Percentiles rank a stretch among this genome's conserved stretches.
Evolutionary conservation across 2,329 filamentous ascomycete species (phyloP).

Genomic region (Rhynchosporium graminicola): DNA sequence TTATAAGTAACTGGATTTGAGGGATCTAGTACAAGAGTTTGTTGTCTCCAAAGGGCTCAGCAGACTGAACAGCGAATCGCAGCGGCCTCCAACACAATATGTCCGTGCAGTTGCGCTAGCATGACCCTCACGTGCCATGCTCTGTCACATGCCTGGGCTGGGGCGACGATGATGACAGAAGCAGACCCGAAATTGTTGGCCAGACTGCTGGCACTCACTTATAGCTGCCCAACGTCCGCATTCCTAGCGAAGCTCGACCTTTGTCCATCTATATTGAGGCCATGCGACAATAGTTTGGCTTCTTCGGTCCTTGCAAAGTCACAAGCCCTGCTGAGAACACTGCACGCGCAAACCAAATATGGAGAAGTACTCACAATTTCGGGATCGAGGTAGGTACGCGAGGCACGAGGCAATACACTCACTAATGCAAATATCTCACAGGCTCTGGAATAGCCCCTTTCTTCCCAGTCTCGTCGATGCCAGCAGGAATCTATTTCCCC

Average conservation of each 20-base stretch:
- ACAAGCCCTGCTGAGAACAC: not conserved
- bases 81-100: no score
- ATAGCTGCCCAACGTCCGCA: not conserved
- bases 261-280: not conserved
- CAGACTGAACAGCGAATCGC: no score
- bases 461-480: conserved; percentile 73
- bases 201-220: conserved; percentile 1
- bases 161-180: conserved; percentile 8
- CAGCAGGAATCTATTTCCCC: conserved; percentile 62
- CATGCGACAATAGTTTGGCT: conserved; percentile 19
- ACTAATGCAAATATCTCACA: conserved; percentile 45
- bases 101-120: not conserved
- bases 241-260: not conserved
- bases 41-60: no score
- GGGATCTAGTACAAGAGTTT: no score
- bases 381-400: conserved; percentile 63
- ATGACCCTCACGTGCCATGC: not conserved
- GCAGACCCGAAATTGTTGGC: conserved; percentile 7
- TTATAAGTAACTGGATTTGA: no score
- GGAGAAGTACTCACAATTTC: conserved; percentile 77
- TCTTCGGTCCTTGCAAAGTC: not conserved
- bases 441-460: conserved; percentile 96
- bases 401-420: conserved; percentile 11
- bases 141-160: not conserved
- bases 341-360: conserved; percentile 45